phyloP scores from a whole-genome alignment of 352 stramenopile genomes.

The Globisporangium mamillatum region DNA sequence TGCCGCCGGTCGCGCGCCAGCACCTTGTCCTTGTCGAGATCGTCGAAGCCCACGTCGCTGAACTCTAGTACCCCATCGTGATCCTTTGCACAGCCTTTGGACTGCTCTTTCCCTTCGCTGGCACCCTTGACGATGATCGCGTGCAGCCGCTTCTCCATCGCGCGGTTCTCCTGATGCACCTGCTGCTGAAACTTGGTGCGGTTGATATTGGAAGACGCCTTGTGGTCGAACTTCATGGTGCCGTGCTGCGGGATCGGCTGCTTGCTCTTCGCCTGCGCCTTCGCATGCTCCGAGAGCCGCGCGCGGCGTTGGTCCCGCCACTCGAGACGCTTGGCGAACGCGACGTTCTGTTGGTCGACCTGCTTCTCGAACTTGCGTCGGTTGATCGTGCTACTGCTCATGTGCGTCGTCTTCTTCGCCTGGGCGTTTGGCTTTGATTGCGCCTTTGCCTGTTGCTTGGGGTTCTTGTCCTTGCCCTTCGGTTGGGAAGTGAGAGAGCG shows the following conservation, averaged over 20 bases:
- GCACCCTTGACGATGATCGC: slow-evolving; percentile 25
- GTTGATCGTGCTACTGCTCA: slow-evolving; percentile 62
- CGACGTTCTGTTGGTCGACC: slow-evolving; percentile 52
- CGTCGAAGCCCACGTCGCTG: slow-evolving; percentile 19
- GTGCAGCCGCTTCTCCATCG: slow-evolving; percentile 45
- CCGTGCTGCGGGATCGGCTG: slow-evolving; percentile 35
- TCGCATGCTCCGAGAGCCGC: slow-evolving; percentile 20
- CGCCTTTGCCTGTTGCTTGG: not conserved
- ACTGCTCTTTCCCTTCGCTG: not conserved
- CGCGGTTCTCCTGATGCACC: slow-evolving; percentile 49
- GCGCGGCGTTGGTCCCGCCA: slow-evolving; percentile 32
- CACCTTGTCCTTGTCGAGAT: slow-evolving; percentile 47
- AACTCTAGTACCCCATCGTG: not conserved
- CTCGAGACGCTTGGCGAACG: slow-evolving; percentile 50
- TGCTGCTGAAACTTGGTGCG: slow-evolving; percentile 52
- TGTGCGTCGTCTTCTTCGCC: slow-evolving; percentile 18
- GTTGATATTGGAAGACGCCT: slow-evolving; percentile 63
- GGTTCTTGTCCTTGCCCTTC: not conserved
- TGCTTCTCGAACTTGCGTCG: slow-evolving; percentile 51
- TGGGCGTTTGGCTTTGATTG: not conserved
- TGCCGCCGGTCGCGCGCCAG: slow-evolving; percentile 41
- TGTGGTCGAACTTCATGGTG: slow-evolving; percentile 42
- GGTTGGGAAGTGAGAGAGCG: slow-evolving; percentile 8
- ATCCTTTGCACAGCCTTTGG: not conserved
- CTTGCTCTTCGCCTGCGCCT: slow-evolving; percentile 42